Conservation (phyloP, 2,329 filamentous ascomycete genomes). For the Diaporthe australafricana region DNA sequence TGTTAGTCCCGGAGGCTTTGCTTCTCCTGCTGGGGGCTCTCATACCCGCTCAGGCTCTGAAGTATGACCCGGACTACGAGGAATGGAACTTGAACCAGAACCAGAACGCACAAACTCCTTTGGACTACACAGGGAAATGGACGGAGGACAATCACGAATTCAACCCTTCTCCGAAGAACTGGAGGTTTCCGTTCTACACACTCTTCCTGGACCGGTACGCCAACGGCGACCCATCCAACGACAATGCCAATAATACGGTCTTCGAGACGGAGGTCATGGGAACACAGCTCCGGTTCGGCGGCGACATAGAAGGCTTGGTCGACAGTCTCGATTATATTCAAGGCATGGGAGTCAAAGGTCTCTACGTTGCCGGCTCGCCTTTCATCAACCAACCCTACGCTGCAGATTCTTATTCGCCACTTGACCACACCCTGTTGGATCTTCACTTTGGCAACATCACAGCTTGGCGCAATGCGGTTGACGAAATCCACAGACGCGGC, state of each 20-base stretch:
- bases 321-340: conserved; percentile 73
- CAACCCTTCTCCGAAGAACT: conserved; percentile 65
- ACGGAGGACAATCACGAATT: conserved; percentile 57
- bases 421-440: conserved; percentile 73
- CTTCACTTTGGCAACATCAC: conserved; percentile 70
- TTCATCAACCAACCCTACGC: conserved; percentile 75
- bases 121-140: conserved; percentile 67
- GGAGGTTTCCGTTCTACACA: conserved; percentile 74
- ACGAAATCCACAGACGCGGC: conserved; percentile 68
- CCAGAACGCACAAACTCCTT: conserved; percentile 58
- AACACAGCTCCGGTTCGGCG: conserved; percentile 73
- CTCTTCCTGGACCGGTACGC: conserved; percentile 73
- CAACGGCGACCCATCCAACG: conserved; percentile 73
- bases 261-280: conserved; percentile 71
- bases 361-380: conserved; percentile 72
- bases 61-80: conserved; percentile 37
- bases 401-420: conserved; percentile 67
- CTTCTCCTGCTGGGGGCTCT: conserved; percentile 37
- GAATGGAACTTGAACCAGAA: conserved; percentile 50
- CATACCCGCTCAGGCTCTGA: conserved; percentile 28
- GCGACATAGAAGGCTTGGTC: conserved; percentile 67
- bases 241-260: conserved; percentile 69
- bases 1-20: conserved; percentile 39
- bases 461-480: conserved; percentile 66
- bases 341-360: conserved; percentile 72